phyloP scores from a whole-genome alignment of 148 eudicot genomes.

The Silene conica region DNA sequence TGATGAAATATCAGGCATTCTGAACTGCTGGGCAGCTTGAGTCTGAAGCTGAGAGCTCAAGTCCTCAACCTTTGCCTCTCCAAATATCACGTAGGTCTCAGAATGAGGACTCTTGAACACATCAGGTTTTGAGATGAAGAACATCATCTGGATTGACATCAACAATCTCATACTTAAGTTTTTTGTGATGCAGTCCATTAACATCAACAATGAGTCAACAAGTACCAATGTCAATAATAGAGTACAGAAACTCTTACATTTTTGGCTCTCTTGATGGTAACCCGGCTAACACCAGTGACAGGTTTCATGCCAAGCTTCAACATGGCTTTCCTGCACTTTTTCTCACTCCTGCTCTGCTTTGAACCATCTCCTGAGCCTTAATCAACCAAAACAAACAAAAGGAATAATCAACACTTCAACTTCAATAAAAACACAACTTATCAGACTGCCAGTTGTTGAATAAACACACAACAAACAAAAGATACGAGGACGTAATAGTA shows the following conservation, averaged over 20 bases:
- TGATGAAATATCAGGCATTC: slow-evolving; percentile 65
- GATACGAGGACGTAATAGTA: not conserved
- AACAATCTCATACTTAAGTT: too few species aligned
- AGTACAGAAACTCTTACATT: slow-evolving; percentile 36
- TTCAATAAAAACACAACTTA: too few species aligned
- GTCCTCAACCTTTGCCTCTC: slow-evolving; percentile 89
- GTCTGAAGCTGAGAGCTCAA: slow-evolving; percentile 88
- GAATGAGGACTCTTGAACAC: slow-evolving; percentile 84
- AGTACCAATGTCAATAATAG: not conserved
- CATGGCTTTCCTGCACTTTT: slow-evolving; percentile 95
- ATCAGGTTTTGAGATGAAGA: slow-evolving; percentile 77
- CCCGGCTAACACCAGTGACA: slow-evolving; percentile 74
- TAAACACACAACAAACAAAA: too few species aligned
- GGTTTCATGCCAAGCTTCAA: slow-evolving; percentile 92
- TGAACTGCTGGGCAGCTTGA: slow-evolving; percentile 90
- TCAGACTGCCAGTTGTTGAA: too few species aligned
- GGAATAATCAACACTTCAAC: not conserved
- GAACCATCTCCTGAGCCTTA: slow-evolving; percentile 55
- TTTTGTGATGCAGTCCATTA: too few species aligned
- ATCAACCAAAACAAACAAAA: not conserved
- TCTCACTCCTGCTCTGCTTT: slow-evolving; percentile 91
- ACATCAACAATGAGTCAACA: too few species aligned
- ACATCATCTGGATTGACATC: slow-evolving; percentile 48
- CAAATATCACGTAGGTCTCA: slow-evolving; percentile 75
- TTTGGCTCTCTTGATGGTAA: slow-evolving; percentile 84